Evolutionary conservation across 768 basidiomycete species (phyloP).

Genomic region (Psilocybe azurescens): DNA sequence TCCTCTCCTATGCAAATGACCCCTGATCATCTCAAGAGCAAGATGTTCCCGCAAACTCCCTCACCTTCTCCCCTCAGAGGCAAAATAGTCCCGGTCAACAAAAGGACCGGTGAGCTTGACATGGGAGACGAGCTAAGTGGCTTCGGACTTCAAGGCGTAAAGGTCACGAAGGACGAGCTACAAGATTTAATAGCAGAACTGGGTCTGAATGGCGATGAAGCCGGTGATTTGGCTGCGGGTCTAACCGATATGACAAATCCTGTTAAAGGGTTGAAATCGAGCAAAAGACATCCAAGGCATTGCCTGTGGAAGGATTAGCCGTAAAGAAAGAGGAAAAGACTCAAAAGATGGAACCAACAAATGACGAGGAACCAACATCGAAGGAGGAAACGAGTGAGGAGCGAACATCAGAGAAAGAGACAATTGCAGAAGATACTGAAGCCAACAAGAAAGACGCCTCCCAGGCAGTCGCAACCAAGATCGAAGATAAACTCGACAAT

Average conservation of each 20-base stretch:
- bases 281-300: neutral
- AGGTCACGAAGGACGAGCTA: constrained; percentile 79
- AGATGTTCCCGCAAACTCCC: constrained; percentile 50
- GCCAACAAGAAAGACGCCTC: neutral
- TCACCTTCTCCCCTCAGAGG: constrained; percentile 49
- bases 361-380: neutral
- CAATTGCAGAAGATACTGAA: neutral
- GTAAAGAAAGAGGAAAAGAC: constrained; percentile 10
- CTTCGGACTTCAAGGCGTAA: constrained; percentile 77
- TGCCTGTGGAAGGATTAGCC: neutral
- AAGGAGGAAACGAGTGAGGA: no score
- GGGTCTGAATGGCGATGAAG: constrained; percentile 79
- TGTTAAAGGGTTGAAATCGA: constrained; percentile 11
- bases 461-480: neutral
- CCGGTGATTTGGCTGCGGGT: constrained; percentile 74
- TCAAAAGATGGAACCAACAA: neutral
- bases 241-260: constrained; percentile 41
- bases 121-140: constrained; percentile 71
- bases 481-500: neutral
- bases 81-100: constrained; percentile 54
- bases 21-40: constrained; percentile 69
- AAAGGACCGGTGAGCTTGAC: constrained; percentile 61
- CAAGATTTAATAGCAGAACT: constrained; percentile 72
- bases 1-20: constrained; percentile 79
- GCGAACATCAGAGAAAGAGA: neutral